phyloP scores from a whole-genome alignment of 2,329 filamentous ascomycete species.

The Microascus cirrosus region DNA sequence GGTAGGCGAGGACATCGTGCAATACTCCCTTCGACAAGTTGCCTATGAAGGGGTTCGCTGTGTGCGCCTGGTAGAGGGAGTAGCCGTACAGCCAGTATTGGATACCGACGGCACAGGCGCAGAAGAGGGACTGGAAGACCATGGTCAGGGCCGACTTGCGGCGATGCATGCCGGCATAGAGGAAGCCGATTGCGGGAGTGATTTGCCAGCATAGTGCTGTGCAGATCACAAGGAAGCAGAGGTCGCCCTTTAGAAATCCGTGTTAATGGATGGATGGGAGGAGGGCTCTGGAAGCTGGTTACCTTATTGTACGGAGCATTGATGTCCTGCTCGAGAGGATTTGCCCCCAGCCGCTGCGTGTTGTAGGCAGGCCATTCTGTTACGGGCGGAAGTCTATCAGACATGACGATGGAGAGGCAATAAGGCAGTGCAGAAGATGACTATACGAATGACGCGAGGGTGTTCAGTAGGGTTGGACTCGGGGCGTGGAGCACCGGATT shows the following conservation, averaged over 20 bases:
- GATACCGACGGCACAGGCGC: conserved; percentile 29
- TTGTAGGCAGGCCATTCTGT: conserved; percentile 29
- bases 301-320: conserved; percentile 31
- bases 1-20: conserved; percentile 22
- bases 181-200: conserved; percentile 25
- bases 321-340: conserved; percentile 29
- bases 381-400: not conserved
- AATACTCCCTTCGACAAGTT: conserved; percentile 22
- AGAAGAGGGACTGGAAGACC: conserved; percentile 34
- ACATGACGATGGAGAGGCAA: not conserved
- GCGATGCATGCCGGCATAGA: conserved; percentile 25
- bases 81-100: conserved; percentile 37
- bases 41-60: conserved; percentile 21
- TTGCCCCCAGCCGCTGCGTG: conserved; percentile 25
- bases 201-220: conserved; percentile 25
- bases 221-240: conserved; percentile 29
- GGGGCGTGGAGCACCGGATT: too few species aligned
- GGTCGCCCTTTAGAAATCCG: conserved; percentile 18
- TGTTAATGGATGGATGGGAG: too few species aligned
- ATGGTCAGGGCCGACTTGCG: conserved; percentile 28
- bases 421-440: too few species aligned
- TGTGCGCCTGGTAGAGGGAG: conserved; percentile 26
- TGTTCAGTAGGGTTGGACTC: too few species aligned
- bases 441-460: too few species aligned
- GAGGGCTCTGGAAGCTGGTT: not conserved